Evolutionary conservation across 306 rosid species (phyloP), one percentile per base, ranked within the genome.

Genomic region (Pyrus communis): DNA sequence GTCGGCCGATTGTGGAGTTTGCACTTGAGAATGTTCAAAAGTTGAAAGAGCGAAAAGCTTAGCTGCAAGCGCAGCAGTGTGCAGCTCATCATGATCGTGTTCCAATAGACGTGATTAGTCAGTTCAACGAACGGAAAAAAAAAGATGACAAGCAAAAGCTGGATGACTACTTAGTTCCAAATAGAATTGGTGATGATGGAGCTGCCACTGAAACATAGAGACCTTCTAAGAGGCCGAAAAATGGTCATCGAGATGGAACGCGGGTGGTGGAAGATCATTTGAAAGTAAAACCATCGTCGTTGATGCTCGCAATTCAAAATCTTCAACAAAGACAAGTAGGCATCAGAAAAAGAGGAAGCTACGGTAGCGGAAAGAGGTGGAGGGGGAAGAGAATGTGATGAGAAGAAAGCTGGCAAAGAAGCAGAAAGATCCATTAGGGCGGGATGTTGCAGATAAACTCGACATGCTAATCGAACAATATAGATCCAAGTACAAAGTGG

Each of bases 1-100:
- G 89, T 74, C 93, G 96, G 8, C 99, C 97, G 0, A 90, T 95
- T 18, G 96, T 95, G 73, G 97, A 95, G 91, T 95, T 95, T 70
- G 97, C 99, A 60, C 66, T 95, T 59, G 97, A 95, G 77, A 92
- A 95, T 77, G 91, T 95, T 84, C 93, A 89, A 77, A 85, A 84
- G 9, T 58, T 90, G 83, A 90, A 91, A 82, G 80, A 80, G 46
- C 84, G 94, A 28, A 88, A 89, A 12, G 84, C 81, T 3, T 89
- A 82, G 83, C 78, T 79, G 69, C 93, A 86, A 77, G 78, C 27
- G 80, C 88, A 88, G 82, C 81, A 46, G 72, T 87, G 74, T 67
- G 78, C 57, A 45, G 15, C 77, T 77, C 80, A 42, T 28, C 76
- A 72, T 71, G 75, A 21, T 28, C 79, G 73, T 9, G 65, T 4